These are phyloP conservation scores for Cryptococcus sp. DNA, from an alignment of 1,284 basidiomycete species.

Conservation along the genomic window DNA sequence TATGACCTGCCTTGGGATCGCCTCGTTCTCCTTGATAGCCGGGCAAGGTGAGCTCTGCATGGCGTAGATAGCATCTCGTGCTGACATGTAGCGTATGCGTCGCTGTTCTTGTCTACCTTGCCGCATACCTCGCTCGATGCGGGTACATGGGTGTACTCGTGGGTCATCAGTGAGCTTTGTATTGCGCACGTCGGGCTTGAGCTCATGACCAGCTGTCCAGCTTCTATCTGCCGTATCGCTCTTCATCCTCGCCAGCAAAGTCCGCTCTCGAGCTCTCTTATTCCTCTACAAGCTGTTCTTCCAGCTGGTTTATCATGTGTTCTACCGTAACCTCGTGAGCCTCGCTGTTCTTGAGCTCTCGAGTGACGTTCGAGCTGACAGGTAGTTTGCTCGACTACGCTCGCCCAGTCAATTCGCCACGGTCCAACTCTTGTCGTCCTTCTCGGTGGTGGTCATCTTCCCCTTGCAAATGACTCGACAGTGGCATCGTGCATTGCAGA, in stretches of 20 bases:
- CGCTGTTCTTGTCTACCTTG: conserved; percentile 52
- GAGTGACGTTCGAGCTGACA: not conserved
- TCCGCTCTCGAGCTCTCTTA: conserved; percentile 51
- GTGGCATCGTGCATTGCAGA: conserved; percentile 47
- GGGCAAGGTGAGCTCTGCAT: conserved; percentile 47
- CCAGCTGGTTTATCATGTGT: conserved; percentile 48
- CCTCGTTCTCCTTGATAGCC: conserved; percentile 52
- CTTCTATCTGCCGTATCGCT: conserved; percentile 49
- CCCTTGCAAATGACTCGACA: conserved; percentile 52
- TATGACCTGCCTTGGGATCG: conserved; percentile 51
- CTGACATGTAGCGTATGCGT: conserved; percentile 48
- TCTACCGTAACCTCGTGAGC: conserved; percentile 44
- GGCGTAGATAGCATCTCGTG: not conserved
- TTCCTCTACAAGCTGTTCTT: conserved; percentile 53
- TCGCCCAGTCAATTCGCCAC: conserved; percentile 50
- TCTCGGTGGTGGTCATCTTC: conserved; percentile 52
- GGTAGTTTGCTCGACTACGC: conserved; percentile 41
- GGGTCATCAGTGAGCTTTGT: conserved; percentile 48
- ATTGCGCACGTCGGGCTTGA: not conserved
- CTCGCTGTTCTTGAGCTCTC: not conserved
- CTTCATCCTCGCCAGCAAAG: conserved; percentile 52
- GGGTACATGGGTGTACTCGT: conserved; percentile 54
- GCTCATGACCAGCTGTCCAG: conserved; percentile 41
- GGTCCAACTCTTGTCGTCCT: conserved; percentile 52
- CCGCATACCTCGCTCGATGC: conserved; percentile 55